Evolutionary conservation across 768 basidiomycete genomes (phyloP), one percentile per base, ranked within the genome.

Genomic region (Lactarius hatsudake): DNA sequence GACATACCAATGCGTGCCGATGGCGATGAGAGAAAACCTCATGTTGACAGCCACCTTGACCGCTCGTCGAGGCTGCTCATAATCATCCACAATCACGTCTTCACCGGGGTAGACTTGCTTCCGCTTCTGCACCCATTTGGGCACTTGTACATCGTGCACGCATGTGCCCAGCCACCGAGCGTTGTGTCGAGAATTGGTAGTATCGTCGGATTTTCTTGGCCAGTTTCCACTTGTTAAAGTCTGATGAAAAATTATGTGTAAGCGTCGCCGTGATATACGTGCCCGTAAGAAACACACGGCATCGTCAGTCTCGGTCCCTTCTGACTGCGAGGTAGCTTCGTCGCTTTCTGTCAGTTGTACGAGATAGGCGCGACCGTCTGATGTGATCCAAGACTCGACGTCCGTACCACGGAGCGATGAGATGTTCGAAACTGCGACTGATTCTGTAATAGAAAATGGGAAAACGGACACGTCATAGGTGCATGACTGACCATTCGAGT

Each of bases 371-470:
- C 91, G 79, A 45, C 93, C 93, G 68, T 94, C 93, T 7, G 90
- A 91, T 2, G 92, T 91, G 57, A 92, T 83, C 93, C 93, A 94
- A 0, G 86, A 86, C 76, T 94, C 93, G 15, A 86, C 83, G 28
- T 85, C 85, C 28, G 85, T 83, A 4, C 78, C 73, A 63, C 84
- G 81, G 48, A 86, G 85, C 72, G 86, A 79, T 30, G 82, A 73
- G n/a, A 94, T 87, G 62, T 86, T 80, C 12, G 76, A 75, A n/a
- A 93, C 82, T n/a, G 81, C 80, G 10, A 91, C 92, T 93, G 69
- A 18, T 51, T 55, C 40, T 30, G 20, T 17, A 63, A 59, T 3
- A 61, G 34, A 18, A 57, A 36, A 18, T 34, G 56, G 20, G 3
- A 12, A 55, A n/a, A 54, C 28, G 34, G 59, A 38, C 57, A 26